A percentile compares a stretch with the other conserved stretches of the same genome.
These are phyloP conservation scores for Wickerhamiella australiensis DNA, from an alignment of 805 yeast species.

Conservation along the genomic window DNA sequence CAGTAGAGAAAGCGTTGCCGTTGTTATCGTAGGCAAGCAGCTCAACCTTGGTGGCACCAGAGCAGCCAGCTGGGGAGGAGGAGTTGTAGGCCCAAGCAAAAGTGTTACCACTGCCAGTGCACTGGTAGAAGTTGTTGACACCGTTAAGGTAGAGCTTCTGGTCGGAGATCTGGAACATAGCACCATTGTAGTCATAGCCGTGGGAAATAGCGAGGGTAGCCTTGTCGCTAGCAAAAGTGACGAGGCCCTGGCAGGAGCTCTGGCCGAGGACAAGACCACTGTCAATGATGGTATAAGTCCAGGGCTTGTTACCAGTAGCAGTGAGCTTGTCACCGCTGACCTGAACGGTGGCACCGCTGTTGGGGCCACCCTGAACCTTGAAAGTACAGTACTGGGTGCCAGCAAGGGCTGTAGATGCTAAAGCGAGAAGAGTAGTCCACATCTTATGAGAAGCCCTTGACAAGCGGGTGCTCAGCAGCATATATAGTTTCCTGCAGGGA, in stretches of 20 bases:
- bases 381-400: background rate
- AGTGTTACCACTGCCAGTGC: constrained; percentile 1
- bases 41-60: background rate
- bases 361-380: constrained; percentile 1
- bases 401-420: background rate
- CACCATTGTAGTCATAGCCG: background rate
- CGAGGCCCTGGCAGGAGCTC: background rate
- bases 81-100: background rate
- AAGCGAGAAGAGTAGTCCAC: constrained; percentile 1
- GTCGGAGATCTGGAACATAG: background rate
- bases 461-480: background rate
- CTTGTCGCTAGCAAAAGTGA: constrained; percentile 1
- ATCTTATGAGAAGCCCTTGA: background rate
- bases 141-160: background rate
- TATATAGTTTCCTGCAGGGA: background rate
- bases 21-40: background rate
- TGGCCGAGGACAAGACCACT: constrained; percentile 4
- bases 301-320: background rate
- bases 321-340: background rate
- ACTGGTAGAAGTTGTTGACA: background rate
- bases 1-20: background rate
- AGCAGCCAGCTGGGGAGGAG: background rate
- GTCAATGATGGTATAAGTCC: background rate
- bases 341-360: background rate
- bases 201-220: background rate